Percentiles rank a stretch among this genome's conserved stretches.
These are phyloP conservation scores for Plasmodium ovale DNA, from an alignment of 169 alveolate genomes.

Conservation along the genomic window DNA sequence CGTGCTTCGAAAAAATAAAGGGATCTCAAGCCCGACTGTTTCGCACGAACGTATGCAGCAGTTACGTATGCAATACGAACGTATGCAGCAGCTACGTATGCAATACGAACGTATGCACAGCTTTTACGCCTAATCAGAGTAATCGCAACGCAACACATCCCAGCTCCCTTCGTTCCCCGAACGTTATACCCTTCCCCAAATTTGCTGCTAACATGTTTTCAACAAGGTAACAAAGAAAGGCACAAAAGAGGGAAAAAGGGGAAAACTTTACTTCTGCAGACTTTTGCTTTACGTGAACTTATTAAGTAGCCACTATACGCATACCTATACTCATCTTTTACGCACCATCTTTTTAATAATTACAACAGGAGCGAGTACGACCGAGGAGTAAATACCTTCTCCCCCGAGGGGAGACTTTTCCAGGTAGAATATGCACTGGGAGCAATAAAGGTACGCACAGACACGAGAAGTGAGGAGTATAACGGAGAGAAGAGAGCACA, in stretches of 20 bases:
- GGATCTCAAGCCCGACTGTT: too few relatives aligned
- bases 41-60: too few relatives aligned
- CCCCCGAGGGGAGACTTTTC: constrained; percentile 98
- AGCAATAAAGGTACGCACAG: constrained; percentile 94
- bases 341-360: not conserved
- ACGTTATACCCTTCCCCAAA: not conserved
- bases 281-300: not conserved
- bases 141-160: constrained; percentile 8
- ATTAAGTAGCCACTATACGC: not conserved
- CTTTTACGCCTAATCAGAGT: not conserved
- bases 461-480: too few relatives aligned
- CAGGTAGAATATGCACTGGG: constrained; percentile 97
- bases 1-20: too few relatives aligned
- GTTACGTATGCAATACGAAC: too few relatives aligned
- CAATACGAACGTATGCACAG: too few relatives aligned
- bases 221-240: constrained; percentile 52
- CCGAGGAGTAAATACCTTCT: constrained; percentile 98
- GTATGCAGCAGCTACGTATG: too few relatives aligned
- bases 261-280: not conserved
- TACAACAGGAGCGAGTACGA: constrained; percentile 97
- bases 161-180: not conserved
- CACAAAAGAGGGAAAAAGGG: not conserved
- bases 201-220: constrained; percentile 46
- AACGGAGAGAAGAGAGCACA: too few relatives aligned
- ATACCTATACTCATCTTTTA: not conserved